These are phyloP conservation scores for Podospora comata DNA, from an alignment of 495 filamentous ascomycete genomes.

Conservation along the genomic window DNA sequence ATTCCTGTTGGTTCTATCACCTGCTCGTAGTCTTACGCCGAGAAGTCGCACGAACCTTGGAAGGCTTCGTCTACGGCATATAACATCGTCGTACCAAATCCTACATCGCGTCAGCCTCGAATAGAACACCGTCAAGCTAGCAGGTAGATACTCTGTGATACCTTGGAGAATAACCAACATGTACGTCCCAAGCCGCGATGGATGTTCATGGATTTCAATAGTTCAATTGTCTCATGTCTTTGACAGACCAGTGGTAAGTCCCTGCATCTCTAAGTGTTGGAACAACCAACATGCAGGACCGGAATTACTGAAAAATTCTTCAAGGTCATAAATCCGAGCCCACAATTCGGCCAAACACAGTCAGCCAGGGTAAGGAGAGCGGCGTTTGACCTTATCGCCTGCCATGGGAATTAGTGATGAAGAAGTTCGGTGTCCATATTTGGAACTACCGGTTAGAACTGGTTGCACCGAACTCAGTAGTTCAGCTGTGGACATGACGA, in stretches of 20 bases:
- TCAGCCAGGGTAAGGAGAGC: too few relatives aligned
- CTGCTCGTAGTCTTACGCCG: background rate
- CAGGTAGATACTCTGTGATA: background rate
- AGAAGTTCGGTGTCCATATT: too few relatives aligned
- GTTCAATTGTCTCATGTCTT: background rate
- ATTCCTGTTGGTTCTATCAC: background rate
- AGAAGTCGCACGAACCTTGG: background rate
- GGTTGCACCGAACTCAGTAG: too few relatives aligned
- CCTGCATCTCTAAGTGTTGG: background rate
- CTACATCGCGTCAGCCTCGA: background rate
- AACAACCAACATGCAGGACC: too few relatives aligned
- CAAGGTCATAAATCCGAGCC: background rate
- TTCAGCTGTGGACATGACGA: too few relatives aligned
- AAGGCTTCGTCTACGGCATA: background rate
- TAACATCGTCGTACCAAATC: background rate
- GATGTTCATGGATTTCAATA: background rate
- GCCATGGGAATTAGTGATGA: too few relatives aligned
- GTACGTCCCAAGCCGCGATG: background rate
- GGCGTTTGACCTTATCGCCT: too few relatives aligned
- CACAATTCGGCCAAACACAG: background rate
- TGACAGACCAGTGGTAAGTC: background rate
- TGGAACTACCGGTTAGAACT: too few relatives aligned
- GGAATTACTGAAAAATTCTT: too few relatives aligned
- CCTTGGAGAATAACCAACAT: background rate
- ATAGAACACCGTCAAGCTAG: too few relatives aligned